phyloP scores from a whole-genome alignment of 2,329 filamentous ascomycete species.

The Pyrenophora teres region DNA sequence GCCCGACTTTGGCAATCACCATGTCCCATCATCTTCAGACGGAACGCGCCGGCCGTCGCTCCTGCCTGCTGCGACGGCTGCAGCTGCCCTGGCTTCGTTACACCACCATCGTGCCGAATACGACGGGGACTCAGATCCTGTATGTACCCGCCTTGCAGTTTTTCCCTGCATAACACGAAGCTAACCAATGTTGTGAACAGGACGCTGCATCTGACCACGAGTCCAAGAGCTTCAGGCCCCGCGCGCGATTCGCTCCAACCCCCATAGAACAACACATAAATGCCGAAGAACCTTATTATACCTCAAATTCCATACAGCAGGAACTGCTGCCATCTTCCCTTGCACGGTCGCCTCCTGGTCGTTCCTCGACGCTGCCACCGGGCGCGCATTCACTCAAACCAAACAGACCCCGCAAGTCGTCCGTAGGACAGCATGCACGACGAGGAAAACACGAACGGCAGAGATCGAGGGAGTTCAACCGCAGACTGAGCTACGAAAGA shows the following conservation, averaged over 20 bases:
- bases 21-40: slow-evolving; percentile 71
- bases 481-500: slow-evolving; percentile 73
- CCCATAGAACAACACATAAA: slow-evolving; percentile 74
- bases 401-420: slow-evolving; percentile 80
- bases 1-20: slow-evolving; percentile 68
- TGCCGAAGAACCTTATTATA: slow-evolving; percentile 47
- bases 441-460: slow-evolving; percentile 80
- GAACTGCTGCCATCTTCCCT: slow-evolving; percentile 84
- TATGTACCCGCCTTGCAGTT: slow-evolving; percentile 26
- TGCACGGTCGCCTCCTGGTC: slow-evolving; percentile 78
- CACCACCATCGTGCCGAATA: slow-evolving; percentile 77
- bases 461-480: slow-evolving; percentile 74
- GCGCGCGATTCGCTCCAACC: slow-evolving; percentile 47
- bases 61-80: slow-evolving; percentile 74
- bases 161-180: slow-evolving; percentile 8
- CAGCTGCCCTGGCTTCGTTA: slow-evolving; percentile 84
- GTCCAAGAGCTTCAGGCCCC: slow-evolving; percentile 45
- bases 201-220: slow-evolving; percentile 47
- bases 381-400: slow-evolving; percentile 74
- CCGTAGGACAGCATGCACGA: slow-evolving; percentile 77
- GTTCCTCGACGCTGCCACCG: slow-evolving; percentile 86
- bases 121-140: slow-evolving; percentile 47
- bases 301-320: slow-evolving; percentile 64
- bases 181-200: slow-evolving; percentile 36
- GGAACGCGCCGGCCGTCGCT: slow-evolving; percentile 68